Conservation (phyloP, 1,284 basidiomycete genomes). For the Anthracocystis walkeri region DNA sequence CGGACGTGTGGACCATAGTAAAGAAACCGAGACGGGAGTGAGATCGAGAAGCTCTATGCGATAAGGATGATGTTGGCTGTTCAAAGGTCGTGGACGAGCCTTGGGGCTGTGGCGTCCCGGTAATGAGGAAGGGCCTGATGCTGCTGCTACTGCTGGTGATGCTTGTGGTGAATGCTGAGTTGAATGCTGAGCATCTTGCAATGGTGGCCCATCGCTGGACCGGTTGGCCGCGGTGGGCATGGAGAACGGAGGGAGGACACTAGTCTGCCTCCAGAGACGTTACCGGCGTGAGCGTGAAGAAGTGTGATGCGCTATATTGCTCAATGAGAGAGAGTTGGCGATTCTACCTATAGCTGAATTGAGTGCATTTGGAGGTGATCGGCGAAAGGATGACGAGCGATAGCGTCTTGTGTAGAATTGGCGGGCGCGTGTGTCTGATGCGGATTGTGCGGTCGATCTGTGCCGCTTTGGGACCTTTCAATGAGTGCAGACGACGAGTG, state of each 20-base stretch:
- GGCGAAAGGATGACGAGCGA: no score
- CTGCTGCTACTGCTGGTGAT: constrained; percentile 16
- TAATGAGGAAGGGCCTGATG: constrained; percentile 6
- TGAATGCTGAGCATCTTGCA: constrained; percentile 13
- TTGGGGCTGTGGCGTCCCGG: constrained; percentile 25
- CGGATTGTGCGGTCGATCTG: not conserved
- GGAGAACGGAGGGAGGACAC: constrained; percentile 1
- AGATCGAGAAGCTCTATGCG: constrained; percentile 62
- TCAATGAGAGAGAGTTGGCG: not conserved
- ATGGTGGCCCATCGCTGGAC: constrained; percentile 48
- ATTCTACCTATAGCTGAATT: no score
- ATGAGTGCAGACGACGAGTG: no score
- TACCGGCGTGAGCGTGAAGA: not conserved
- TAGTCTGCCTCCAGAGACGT: constrained; percentile 5
- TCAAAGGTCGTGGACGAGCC: constrained; percentile 29
- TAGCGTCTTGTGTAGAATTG: no score
- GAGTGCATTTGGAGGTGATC: no score
- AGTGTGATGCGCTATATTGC: not conserved
- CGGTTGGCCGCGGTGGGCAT: constrained; percentile 51
- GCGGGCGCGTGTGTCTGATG: not conserved
- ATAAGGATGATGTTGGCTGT: constrained; percentile 55
- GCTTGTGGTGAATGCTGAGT: constrained; percentile 5
- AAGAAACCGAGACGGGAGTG: constrained; percentile 58
- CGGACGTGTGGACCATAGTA: constrained; percentile 61
- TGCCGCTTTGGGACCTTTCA: no score